Evolutionary conservation across 352 stramenopile species (phyloP).

Genomic region (Phytophthora pistaciae): DNA sequence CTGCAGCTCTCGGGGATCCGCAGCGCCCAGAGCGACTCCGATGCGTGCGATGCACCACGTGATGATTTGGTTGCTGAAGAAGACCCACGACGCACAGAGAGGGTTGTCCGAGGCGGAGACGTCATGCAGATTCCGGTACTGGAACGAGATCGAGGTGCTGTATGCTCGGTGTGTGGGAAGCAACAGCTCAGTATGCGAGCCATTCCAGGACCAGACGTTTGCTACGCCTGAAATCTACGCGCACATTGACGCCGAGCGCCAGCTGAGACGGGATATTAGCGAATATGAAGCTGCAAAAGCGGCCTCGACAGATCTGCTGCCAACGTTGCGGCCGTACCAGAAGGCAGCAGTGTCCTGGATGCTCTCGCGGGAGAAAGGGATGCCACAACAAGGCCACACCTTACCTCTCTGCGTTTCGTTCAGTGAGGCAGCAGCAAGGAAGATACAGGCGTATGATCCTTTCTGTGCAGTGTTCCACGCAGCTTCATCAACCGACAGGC

Average conservation of each 20-base stretch:
- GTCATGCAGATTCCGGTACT: conserved; percentile 58
- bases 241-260: conserved; percentile 48
- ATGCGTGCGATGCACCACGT: conserved; percentile 47
- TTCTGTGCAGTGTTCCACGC: conserved; percentile 45
- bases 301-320: conserved; percentile 51
- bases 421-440: conserved; percentile 1
- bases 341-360: conserved; percentile 97
- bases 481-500: not conserved
- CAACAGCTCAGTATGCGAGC: conserved; percentile 4
- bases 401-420: conserved; percentile 31
- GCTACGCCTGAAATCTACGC: conserved; percentile 71
- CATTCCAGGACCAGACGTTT: conserved; percentile 36
- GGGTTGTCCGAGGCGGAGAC: not conserved
- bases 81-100: conserved; percentile 16
- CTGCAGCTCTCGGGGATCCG: conserved; percentile 11
- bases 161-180: conserved; percentile 40
- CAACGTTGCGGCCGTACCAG: conserved; percentile 97
- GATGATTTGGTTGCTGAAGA: conserved; percentile 70
- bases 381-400: conserved; percentile 13
- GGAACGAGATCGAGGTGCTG: conserved; percentile 60
- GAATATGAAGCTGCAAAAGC: conserved; percentile 16
- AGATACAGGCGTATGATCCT: conserved; percentile 44
- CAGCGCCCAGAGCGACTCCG: conserved; percentile 15
- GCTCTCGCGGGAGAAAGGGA: conserved; percentile 85
- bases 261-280: conserved; percentile 39